phyloP scores from a whole-genome alignment of 148 eudicot genomes.

The Silene uniflora region DNA sequence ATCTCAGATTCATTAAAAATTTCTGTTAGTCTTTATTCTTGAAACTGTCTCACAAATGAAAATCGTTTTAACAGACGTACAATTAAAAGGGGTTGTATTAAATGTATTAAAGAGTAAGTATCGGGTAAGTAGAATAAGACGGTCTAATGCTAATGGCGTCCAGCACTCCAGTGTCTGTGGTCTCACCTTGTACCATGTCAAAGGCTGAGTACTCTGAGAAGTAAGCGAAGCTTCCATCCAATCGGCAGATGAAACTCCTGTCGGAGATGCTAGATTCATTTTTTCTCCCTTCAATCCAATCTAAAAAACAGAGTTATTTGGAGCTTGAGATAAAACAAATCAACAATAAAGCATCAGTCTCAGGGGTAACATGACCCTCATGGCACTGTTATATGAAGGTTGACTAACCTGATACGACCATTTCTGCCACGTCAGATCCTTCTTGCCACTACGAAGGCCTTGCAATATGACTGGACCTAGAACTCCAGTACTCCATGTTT shows the following conservation, averaged over 20 bases:
- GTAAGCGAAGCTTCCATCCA: slow-evolving; percentile 51
- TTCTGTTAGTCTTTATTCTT: not conserved
- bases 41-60: not conserved
- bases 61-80: not conserved
- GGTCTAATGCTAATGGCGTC: not conserved
- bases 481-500: slow-evolving; percentile 64
- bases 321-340: not conserved
- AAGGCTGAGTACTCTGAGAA: slow-evolving; percentile 43
- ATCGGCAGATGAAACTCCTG: slow-evolving; percentile 48
- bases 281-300: slow-evolving; percentile 79
- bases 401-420: slow-evolving; percentile 81
- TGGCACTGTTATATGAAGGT: not conserved
- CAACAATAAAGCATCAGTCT: not conserved
- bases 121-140: too few relatives aligned
- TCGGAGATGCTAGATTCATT: slow-evolving; percentile 58
- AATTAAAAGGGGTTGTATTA: not conserved
- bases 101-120: not conserved
- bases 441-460: slow-evolving; percentile 59
- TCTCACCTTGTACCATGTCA: slow-evolving; percentile 90
- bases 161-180: not conserved
- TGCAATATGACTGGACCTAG: slow-evolving; percentile 62
- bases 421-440: slow-evolving; percentile 65
- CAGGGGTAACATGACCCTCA: not conserved
- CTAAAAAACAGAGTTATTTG: slow-evolving; percentile 29
- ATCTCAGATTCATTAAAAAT: not conserved